Conservation (phyloP, 345 rosid genomes). For the Ceriops tagal region DNA sequence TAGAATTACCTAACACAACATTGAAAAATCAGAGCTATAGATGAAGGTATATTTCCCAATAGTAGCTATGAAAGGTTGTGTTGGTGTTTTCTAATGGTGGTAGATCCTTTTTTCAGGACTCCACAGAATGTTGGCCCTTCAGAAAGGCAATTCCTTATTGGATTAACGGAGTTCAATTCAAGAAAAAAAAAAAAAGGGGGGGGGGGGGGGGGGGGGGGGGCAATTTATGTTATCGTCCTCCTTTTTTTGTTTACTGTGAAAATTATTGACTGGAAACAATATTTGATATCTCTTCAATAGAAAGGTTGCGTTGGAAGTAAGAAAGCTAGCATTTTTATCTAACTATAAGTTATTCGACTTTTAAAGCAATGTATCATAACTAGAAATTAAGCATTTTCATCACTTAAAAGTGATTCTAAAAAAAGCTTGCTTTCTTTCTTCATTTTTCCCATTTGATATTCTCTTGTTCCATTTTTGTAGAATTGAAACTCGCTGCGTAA, state of each 20-base stretch:
- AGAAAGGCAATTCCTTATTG: too few species aligned
- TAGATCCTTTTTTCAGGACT: too few species aligned
- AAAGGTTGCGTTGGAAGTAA: conserved; percentile 17
- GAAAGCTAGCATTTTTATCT: conserved; percentile 3
- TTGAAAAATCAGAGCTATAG: too few species aligned
- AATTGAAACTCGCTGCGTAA: not conserved
- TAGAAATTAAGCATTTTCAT: conserved; percentile 1
- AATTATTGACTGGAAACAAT: not conserved
- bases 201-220: too few species aligned
- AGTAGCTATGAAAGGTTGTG: too few species aligned
- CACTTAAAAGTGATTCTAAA: not conserved
- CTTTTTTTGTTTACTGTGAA: too few species aligned
- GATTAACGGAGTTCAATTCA: too few species aligned
- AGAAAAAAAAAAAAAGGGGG: too few species aligned
- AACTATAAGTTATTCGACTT: not conserved
- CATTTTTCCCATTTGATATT: not conserved
- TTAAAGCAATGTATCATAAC: conserved; percentile 12
- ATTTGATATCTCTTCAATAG: not conserved
- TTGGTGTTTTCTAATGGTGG: too few species aligned
- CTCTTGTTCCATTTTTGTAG: not conserved
- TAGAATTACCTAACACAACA: too few species aligned
- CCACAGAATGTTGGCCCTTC: too few species aligned
- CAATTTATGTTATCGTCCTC: not conserved
- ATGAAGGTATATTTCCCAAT: too few species aligned
- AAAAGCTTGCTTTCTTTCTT: not conserved